phyloP scores from a whole-genome alignment of 2,329 filamentous ascomycete genomes.

The Aureobasidium zeae region DNA sequence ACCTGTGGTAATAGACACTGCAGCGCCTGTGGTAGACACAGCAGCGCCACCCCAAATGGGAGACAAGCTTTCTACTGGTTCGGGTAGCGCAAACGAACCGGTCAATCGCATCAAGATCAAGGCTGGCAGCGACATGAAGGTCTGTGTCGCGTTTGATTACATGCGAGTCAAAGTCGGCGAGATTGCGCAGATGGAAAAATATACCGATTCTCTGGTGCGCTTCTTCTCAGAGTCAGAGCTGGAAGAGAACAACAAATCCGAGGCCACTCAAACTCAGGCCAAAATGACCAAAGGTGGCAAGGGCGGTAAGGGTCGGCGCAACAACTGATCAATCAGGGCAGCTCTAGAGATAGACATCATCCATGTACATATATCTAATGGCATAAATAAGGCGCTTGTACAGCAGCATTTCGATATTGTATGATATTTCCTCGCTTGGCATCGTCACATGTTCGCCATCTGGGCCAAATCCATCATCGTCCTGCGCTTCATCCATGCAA shows the following conservation, averaged over 20 bases:
- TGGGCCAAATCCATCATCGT: background rate
- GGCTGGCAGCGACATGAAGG: constrained; percentile 47
- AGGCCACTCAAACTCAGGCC: too few relatives aligned
- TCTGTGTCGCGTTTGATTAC: constrained; percentile 68
- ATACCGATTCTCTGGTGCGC: constrained; percentile 50
- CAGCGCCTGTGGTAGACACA: constrained; percentile 17
- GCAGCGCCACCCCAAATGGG: constrained; percentile 16
- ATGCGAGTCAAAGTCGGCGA: constrained; percentile 66
- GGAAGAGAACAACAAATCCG: constrained; percentile 22
- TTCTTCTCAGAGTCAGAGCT: constrained; percentile 43
- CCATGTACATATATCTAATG: background rate
- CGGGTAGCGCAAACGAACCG: constrained; percentile 21
- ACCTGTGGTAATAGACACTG: too few relatives aligned
- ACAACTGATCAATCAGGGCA: constrained; percentile 6
- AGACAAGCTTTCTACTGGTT: background rate
- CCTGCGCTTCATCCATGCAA: background rate
- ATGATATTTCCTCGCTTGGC: too few relatives aligned
- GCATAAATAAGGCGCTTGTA: too few relatives aligned
- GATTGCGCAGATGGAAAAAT: constrained; percentile 56
- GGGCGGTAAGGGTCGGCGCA: constrained; percentile 6
- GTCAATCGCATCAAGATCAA: constrained; percentile 24
- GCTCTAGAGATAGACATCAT: background rate
- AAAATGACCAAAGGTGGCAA: background rate
- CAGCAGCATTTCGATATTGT: too few relatives aligned
- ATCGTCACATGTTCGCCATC: constrained; percentile 8